Conservation (phyloP, 2,329 filamentous ascomycete species). For the Pseudopyricularia cyperi region DNA sequence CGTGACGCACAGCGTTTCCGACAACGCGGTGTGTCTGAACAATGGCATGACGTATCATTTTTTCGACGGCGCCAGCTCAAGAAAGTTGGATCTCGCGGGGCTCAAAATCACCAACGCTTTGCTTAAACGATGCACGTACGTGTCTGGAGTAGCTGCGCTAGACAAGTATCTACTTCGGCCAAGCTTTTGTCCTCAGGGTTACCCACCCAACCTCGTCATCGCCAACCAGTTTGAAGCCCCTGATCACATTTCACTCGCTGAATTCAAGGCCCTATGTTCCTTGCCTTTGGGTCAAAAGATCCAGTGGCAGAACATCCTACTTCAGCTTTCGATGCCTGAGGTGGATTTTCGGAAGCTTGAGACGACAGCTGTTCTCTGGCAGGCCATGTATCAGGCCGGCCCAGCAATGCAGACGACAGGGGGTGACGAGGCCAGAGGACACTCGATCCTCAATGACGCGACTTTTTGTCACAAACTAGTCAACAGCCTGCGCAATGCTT, state of each 20-base stretch:
- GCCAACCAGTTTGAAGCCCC: constrained; percentile 35
- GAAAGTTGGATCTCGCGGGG: not conserved
- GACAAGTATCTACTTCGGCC: not conserved
- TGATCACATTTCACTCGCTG: constrained; percentile 29
- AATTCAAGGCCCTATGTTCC: constrained; percentile 38
- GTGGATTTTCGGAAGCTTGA: constrained; percentile 38
- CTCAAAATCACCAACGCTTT: not conserved
- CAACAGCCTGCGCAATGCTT: constrained; percentile 13
- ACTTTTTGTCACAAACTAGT: constrained; percentile 21
- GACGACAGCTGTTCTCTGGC: constrained; percentile 31
- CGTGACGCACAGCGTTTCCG: constrained; percentile 11
- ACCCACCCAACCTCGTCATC: constrained; percentile 34
- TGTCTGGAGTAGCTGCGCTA: not conserved
- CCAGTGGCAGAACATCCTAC: constrained; percentile 43
- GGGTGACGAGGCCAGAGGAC: constrained; percentile 10
- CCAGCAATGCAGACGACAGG: constrained; percentile 7
- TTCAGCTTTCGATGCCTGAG: constrained; percentile 30
- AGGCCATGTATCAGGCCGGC: constrained; percentile 35
- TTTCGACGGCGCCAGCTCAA: constrained; percentile 14
- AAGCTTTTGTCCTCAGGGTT: not conserved
- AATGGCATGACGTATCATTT: constrained; percentile 30
- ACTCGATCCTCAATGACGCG: constrained; percentile 20
- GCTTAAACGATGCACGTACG: not conserved
- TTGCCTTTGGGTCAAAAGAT: constrained; percentile 32
- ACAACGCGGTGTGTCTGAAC: constrained; percentile 25